phyloP scores from a whole-genome alignment of 1,284 basidiomycete species.

The Irpex lacteus region DNA sequence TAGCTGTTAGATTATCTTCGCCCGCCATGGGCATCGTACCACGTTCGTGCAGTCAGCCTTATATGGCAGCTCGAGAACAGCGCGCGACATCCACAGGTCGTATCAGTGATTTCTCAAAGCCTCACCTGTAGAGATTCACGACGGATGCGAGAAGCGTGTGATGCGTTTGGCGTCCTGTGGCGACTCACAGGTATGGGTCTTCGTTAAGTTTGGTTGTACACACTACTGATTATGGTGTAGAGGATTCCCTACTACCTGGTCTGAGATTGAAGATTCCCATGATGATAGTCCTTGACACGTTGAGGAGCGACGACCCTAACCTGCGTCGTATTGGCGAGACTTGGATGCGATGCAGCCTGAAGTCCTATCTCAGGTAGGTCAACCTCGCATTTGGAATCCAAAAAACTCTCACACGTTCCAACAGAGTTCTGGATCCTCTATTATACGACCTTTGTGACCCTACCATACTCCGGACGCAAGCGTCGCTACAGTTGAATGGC shows the following conservation, averaged over 20 bases:
- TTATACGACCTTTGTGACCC: conserved; percentile 79
- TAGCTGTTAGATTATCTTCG: conserved; percentile 79
- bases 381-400: conserved; percentile 1
- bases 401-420: conserved; percentile 11
- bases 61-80: conserved; percentile 81
- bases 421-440: conserved; percentile 80
- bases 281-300: conserved; percentile 82
- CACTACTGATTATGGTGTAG: conserved; percentile 35
- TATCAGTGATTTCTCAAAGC: conserved; percentile 73
- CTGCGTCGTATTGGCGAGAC: conserved; percentile 82
- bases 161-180: conserved; percentile 94
- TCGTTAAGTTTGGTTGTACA: too few species aligned
- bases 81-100: conserved; percentile 63
- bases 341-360: conserved; percentile 94
- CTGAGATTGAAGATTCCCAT: conserved; percentile 82
- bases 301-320: conserved; percentile 74
- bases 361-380: conserved; percentile 80
- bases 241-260: conserved; percentile 80
- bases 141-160: conserved; percentile 63
- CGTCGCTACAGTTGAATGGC: conserved; percentile 52
- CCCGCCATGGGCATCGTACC: conserved; percentile 67
- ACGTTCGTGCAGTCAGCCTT: conserved; percentile 81
- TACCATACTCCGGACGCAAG: conserved; percentile 51
- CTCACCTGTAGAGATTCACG: conserved; percentile 52
- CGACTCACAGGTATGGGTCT: conserved; percentile 65